Evolutionary conservation across 73 alveolate species (phyloP), one percentile per base, ranked within the genome.

Genomic region (Uronychia setigera): DNA sequence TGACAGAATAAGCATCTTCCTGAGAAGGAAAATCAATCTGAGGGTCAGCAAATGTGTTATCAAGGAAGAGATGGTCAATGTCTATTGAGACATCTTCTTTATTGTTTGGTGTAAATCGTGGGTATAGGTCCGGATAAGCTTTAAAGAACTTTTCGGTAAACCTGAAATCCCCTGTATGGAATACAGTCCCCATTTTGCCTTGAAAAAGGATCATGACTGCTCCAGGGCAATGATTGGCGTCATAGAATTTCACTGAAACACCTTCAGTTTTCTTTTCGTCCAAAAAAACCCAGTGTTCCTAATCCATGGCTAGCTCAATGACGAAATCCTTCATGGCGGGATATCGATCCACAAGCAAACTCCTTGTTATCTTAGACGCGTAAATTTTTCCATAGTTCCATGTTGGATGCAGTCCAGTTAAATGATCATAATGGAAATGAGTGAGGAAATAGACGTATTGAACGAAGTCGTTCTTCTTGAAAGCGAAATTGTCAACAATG

Each of bases 171-270:
- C 98, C 98, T 27, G 96, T 94, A 76, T 94, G 98, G 11, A 94
- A 76, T 30, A 94, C 91, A 29, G 94, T 94, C 27, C 98, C 98
- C 96, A 92, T 92, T 60, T 88, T 92, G 31, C 98, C 98, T 76
- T 80, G 35, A 77, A 94, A 94, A 0, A 94, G 92, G 78, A 94
- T 79, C 94, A 92, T 92, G 58, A 91, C 92, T 1, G 98, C 89
- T 19, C 98, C 98, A n/a, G 98, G 97, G 58, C 94, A 88, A 81
- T 94, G 98, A 89, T 84, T 85, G n/a, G 97, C 96, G 59, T 90
- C 94, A 74, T 91, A 85, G 76, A 88, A 76, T 87, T 81, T 89
- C 84, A 88, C 94, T 35, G 88, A 75, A 31, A 85, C 94, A 59
- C 87, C 86, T 79, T 82, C 93, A 57, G 86, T 80, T 79, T 84